phyloP scores from a whole-genome alignment of 805 yeast species.

The Candida namnaoensis region DNA sequence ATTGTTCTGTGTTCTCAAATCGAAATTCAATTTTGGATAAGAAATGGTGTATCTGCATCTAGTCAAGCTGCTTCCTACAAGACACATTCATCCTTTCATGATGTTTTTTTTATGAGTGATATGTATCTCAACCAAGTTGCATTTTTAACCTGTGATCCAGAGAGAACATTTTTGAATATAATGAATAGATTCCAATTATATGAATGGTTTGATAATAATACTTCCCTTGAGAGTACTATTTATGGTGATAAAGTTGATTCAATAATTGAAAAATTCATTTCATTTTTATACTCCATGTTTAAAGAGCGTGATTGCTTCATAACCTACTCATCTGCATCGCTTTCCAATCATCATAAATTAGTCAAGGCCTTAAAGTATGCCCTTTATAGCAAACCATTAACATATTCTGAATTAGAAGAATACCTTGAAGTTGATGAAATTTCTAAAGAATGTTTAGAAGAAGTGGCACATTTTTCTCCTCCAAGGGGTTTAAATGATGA shows the following conservation, averaged over 20 bases:
- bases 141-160: slow-evolving; percentile 39
- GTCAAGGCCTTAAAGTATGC: slow-evolving; percentile 38
- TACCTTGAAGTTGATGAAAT: slow-evolving; percentile 34
- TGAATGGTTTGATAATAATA: slow-evolving; percentile 34
- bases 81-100: slow-evolving; percentile 30
- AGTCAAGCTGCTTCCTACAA: slow-evolving; percentile 42
- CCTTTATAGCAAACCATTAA: slow-evolving; percentile 41
- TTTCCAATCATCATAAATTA: slow-evolving; percentile 20
- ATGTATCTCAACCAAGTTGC: slow-evolving; percentile 59
- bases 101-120: slow-evolving; percentile 62
- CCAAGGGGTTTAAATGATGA: slow-evolving; percentile 61
- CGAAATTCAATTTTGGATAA: slow-evolving; percentile 59
- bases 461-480: slow-evolving; percentile 50
- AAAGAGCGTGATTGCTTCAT: slow-evolving; percentile 61
- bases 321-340: slow-evolving; percentile 25
- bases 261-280: slow-evolving; percentile 73
- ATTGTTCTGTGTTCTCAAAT: slow-evolving; percentile 56
- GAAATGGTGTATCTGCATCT: slow-evolving; percentile 54
- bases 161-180: slow-evolving; percentile 45
- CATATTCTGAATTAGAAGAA: slow-evolving; percentile 39
- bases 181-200: slow-evolving; percentile 55
- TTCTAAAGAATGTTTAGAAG: slow-evolving; percentile 51
- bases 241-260: slow-evolving; percentile 39
- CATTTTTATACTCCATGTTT: slow-evolving; percentile 58
- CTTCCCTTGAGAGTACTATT: slow-evolving; percentile 30